Evolutionary conservation across 192 early-diverging fungal genomes (phyloP), one percentile per base, ranked within the genome.

Genomic region (Geranomyces michiganensis): DNA sequence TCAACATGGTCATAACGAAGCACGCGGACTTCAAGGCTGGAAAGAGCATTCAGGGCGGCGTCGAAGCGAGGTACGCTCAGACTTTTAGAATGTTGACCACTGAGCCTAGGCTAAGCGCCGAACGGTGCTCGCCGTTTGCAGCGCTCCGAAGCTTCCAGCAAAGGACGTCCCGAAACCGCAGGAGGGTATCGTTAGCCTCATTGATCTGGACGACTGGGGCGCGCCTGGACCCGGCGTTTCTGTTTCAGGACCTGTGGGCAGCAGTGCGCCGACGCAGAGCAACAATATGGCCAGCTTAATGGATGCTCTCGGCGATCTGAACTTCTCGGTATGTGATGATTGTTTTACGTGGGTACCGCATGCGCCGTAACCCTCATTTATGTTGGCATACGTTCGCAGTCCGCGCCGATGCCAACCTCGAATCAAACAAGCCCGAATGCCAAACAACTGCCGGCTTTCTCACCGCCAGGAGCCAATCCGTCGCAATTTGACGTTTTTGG

Each of bases 1-100:
- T 95, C 63, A 94, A 93, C 74, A 89, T 80, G 43, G 93, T 90
- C 0, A 74, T 93, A 15, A 83, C 84, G 46, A 92, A 91, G 69
- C 91, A 92, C 58, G 76, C 70, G n/a, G 84, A 79, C 51, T 81
- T 87, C 66, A 77, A 78, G 45, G 51, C 62, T 27, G 85, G 85
- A 3, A 82, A 80, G 59, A 46, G 67, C 17, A 66, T 84, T 14
- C 15, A 72, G 22, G 70, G 70, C 3, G 70, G 43, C n/a, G 62
- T 53, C 26, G 61, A 53, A 53, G 24, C 19, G 51, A 53, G 51
- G 51, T 53, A 53, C 24, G 51, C n/a, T n/a, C n/a, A n/a, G n/a
- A 19, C 10, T 53, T 17, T 53, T 53, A 26, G 51, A n/a, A n/a
- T n/a, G n/a, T n/a, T n/a, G n/a, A n/a, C n/a, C n/a, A n/a, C n/a